These are phyloP conservation scores for Citrus cavaleriei DNA, from an alignment of 345 rosid genomes.

Conservation along the genomic window DNA sequence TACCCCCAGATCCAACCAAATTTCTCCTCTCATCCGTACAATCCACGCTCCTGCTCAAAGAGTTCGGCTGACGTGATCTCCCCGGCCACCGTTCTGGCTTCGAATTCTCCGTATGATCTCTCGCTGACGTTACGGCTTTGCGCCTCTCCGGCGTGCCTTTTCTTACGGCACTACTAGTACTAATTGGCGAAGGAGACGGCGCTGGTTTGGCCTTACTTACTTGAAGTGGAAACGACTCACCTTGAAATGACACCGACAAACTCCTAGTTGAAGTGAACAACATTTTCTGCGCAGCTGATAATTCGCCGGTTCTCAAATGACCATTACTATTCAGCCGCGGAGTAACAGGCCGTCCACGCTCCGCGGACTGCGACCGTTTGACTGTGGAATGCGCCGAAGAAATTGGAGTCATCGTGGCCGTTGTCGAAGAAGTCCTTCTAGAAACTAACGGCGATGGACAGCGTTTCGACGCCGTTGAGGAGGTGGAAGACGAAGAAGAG, in stretches of 20 bases:
- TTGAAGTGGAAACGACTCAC: conserved; percentile 66
- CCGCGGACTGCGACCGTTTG: conserved; percentile 67
- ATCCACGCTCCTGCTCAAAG: conserved; percentile 65
- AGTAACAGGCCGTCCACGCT: conserved; percentile 60
- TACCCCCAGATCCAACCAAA: conserved; percentile 44
- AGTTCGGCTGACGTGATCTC: conserved; percentile 45
- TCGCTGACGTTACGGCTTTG: conserved; percentile 35
- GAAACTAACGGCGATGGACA: conserved; percentile 61
- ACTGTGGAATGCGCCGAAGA: conserved; percentile 29
- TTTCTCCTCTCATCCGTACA: conserved; percentile 46
- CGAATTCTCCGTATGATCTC: conserved; percentile 59
- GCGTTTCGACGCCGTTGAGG: conserved; percentile 40
- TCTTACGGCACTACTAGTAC: conserved; percentile 21
- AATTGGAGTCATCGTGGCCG: conserved; percentile 28
- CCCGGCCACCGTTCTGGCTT: conserved; percentile 72
- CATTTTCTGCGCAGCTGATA: conserved; percentile 61
- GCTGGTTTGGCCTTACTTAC: conserved; percentile 66
- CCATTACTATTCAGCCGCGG: conserved; percentile 33
- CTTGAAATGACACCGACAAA: conserved; percentile 79
- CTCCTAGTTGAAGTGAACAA: conserved; percentile 69
- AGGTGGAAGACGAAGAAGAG: conserved; percentile 32
- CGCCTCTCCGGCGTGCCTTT: conserved; percentile 82
- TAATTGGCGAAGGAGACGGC: conserved; percentile 38
- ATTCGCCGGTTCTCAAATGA: conserved; percentile 35
- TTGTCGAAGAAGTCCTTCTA: conserved; percentile 25